These are phyloP conservation scores for Lactuca saligna DNA, from an alignment of 129 eudicot genomes.

Conservation along the genomic window DNA sequence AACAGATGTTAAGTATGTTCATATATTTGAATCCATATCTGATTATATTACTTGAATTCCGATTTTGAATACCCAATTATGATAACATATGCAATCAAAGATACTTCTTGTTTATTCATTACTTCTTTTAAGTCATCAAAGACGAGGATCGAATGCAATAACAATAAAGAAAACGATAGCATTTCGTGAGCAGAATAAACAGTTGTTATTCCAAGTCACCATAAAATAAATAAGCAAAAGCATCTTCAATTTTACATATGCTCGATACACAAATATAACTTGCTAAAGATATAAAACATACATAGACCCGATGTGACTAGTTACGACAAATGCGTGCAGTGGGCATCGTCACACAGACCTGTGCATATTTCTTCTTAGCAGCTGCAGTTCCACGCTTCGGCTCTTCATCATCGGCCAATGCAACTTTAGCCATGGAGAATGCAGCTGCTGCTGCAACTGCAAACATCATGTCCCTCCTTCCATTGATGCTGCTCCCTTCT, in stretches of 20 bases:
- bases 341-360: conserved; percentile 71
- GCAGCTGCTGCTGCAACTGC: conserved; percentile 65
- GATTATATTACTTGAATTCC: too few species aligned
- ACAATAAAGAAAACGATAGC: not conserved
- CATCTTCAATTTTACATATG: conserved; percentile 27
- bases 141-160: not conserved
- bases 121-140: not conserved
- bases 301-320: conserved; percentile 5
- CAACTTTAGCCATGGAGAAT: conserved; percentile 53
- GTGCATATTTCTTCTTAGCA: conserved; percentile 87
- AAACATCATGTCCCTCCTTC: conserved; percentile 75
- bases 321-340: conserved; percentile 69
- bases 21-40: too few species aligned
- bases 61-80: too few species aligned
- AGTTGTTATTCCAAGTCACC: conserved; percentile 19
- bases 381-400: conserved; percentile 68
- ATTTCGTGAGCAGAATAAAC: conserved; percentile 13
- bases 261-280: conserved; percentile 30
- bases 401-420: conserved; percentile 68
- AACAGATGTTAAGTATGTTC: too few species aligned
- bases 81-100: too few species aligned
- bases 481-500: conserved; percentile 32
- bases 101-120: not conserved
- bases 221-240: conserved; percentile 26
- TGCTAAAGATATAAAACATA: conserved; percentile 4